Evolutionary conservation across 2,329 filamentous ascomycete genomes (phyloP).

Genomic region (Cladosporium sp.): DNA sequence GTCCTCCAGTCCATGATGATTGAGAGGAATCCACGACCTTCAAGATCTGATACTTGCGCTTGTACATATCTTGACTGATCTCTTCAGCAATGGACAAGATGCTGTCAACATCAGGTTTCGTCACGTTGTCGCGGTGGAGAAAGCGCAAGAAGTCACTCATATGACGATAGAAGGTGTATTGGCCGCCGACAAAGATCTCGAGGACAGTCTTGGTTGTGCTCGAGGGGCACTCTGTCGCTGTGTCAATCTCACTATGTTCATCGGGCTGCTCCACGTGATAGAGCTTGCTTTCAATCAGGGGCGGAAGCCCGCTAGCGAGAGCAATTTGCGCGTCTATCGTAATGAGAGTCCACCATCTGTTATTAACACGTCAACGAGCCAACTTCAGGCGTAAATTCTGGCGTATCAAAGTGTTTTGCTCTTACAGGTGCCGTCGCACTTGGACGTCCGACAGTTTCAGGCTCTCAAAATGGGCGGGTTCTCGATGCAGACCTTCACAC

Average conservation of each 20-base stretch:
- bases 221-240: too few relatives aligned
- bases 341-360: slow-evolving; percentile 45
- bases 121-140: slow-evolving; percentile 17
- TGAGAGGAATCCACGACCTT: slow-evolving; percentile 14
- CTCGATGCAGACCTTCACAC: slow-evolving; percentile 38
- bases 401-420: too few relatives aligned
- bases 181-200: slow-evolving; percentile 20
- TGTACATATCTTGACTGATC: slow-evolving; percentile 19
- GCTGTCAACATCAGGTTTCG: slow-evolving; percentile 16
- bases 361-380: too few relatives aligned
- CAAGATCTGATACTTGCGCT: slow-evolving; percentile 14
- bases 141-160: slow-evolving; percentile 21
- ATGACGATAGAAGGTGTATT: slow-evolving; percentile 19
- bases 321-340: slow-evolving; percentile 48
- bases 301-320: slow-evolving; percentile 45
- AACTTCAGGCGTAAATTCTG: too few relatives aligned
- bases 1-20: not conserved
- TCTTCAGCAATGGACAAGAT: slow-evolving; percentile 18
- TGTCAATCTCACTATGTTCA: slow-evolving; percentile 23
- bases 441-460: slow-evolving; percentile 43
- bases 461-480: slow-evolving; percentile 43
- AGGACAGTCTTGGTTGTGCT: slow-evolving; percentile 18
- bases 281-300: slow-evolving; percentile 42
- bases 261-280: slow-evolving; percentile 46
- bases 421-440: slow-evolving; percentile 37